These are phyloP conservation scores for Phytophthora tentaculata DNA, from an alignment of 352 stramenopile genomes.

Conservation along the genomic window DNA sequence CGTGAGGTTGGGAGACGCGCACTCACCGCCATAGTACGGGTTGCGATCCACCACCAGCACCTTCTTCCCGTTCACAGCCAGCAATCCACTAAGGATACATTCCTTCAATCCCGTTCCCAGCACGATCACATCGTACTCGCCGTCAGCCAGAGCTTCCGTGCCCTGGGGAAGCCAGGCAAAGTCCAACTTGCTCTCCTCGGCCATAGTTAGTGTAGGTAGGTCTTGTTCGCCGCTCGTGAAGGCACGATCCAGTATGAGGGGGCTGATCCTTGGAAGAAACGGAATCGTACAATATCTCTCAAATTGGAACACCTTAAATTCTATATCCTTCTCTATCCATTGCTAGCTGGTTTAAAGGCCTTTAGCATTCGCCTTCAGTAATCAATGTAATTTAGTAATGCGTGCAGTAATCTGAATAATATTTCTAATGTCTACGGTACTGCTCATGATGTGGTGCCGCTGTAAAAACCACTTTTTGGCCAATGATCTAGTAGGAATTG, in stretches of 20 bases:
- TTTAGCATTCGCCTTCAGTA: not conserved
- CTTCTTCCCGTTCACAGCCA: conserved; percentile 95
- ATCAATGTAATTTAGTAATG: not conserved
- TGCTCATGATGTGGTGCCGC: not conserved
- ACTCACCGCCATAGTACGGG: conserved; percentile 98
- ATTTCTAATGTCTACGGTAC: not conserved
- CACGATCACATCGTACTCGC: conserved; percentile 99
- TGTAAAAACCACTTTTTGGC: conserved; percentile 10
- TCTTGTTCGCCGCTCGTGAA: conserved; percentile 2
- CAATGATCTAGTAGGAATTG: conserved; percentile 7
- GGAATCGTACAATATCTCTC: not conserved
- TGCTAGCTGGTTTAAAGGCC: not conserved
- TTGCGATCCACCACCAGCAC: conserved; percentile 98
- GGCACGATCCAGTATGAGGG: conserved; percentile 26
- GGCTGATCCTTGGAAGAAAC: conserved; percentile 17
- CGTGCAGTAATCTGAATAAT: not conserved
- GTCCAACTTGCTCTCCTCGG: conserved; percentile 74
- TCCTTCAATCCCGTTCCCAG: conserved; percentile 99
- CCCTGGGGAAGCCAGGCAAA: conserved; percentile 96
- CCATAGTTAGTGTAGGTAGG: conserved; percentile 39
- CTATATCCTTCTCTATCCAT: not conserved
- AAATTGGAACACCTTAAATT: not conserved
- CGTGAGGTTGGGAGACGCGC: conserved; percentile 97
- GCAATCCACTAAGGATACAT: conserved; percentile 97
- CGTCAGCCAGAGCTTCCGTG: conserved; percentile 96